Conservation (phyloP, 2,329 filamentous ascomycete genomes). For the Ophiostoma sp. region DNA sequence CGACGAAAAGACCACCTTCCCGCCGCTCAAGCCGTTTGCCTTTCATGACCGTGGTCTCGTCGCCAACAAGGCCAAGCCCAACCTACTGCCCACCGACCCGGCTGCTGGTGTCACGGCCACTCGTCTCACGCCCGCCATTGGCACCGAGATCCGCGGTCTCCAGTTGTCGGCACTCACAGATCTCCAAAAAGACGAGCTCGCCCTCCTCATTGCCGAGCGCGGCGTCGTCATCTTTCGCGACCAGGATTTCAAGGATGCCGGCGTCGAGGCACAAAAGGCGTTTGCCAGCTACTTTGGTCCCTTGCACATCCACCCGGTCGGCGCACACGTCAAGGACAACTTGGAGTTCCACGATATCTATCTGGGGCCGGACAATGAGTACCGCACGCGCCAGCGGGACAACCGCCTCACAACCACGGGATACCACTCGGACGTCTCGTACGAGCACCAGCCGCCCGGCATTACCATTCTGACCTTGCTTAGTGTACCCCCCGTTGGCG, state of each 20-base stretch:
- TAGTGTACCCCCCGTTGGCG: slow-evolving; percentile 37
- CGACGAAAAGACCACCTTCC: slow-evolving; percentile 36
- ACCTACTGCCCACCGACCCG: slow-evolving; percentile 32
- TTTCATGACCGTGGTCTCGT: slow-evolving; percentile 38
- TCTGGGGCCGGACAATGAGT: slow-evolving; percentile 47
- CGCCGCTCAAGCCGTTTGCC: slow-evolving; percentile 37
- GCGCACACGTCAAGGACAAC: slow-evolving; percentile 45
- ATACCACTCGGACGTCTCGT: slow-evolving; percentile 47
- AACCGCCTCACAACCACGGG: slow-evolving; percentile 42
- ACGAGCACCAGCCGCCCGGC: slow-evolving; percentile 45
- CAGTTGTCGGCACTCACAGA: slow-evolving; percentile 43
- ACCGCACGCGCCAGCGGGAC: slow-evolving; percentile 39
- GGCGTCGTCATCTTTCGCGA: slow-evolving; percentile 42
- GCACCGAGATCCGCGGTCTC: slow-evolving; percentile 44
- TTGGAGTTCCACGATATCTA: slow-evolving; percentile 51
- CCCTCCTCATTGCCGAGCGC: slow-evolving; percentile 44
- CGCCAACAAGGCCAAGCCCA: slow-evolving; percentile 36
- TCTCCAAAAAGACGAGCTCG: slow-evolving; percentile 45
- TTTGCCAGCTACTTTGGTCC: slow-evolving; percentile 44
- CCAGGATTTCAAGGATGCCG: slow-evolving; percentile 43
- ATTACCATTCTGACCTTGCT: slow-evolving; percentile 44
- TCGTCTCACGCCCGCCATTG: slow-evolving; percentile 40
- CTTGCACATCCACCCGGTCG: slow-evolving; percentile 45
- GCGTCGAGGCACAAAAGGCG: slow-evolving; percentile 41
- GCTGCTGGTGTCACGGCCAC: slow-evolving; percentile 31